Conservation (phyloP, 371 early-diverging fungal genomes). For the Mucor lusitanicus region DNA sequence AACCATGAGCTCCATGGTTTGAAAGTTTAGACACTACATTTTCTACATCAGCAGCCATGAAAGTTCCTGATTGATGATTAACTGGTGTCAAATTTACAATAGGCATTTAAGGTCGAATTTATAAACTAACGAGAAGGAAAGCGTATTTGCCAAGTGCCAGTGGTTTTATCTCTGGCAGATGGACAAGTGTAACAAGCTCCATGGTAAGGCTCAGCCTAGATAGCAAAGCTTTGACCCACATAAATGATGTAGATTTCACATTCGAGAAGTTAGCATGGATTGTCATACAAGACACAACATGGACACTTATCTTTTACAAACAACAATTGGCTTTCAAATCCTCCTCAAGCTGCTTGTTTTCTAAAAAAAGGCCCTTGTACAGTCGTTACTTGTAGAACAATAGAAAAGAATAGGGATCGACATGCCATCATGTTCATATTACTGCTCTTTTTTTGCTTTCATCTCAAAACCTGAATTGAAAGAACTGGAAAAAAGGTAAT, state of each 20-base stretch:
- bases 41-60: not conserved
- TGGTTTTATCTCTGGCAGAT: not conserved
- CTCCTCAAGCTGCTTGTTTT: not conserved
- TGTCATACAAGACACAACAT: not conserved
- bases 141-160: not conserved
- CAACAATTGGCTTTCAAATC: not conserved
- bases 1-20: not conserved
- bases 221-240: not conserved
- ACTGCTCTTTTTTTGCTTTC: not conserved
- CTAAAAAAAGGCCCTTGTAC: not conserved
- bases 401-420: not conserved
- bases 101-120: not conserved
- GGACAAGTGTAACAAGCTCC: not conserved
- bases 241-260: not conserved
- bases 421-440: not conserved
- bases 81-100: not conserved
- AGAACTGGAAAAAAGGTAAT: not conserved
- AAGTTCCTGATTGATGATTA: not conserved
- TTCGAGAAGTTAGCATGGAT: not conserved
- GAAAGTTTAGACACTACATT: too few relatives aligned
- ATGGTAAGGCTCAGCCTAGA: not conserved
- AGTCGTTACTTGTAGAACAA: not conserved
- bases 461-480: not conserved
- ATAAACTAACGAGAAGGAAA: not conserved
- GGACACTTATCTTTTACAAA: not conserved